Base-by-base conservation (phyloP, 768 basidiomycete genomes). In the Suillus hirtellus region DNA sequence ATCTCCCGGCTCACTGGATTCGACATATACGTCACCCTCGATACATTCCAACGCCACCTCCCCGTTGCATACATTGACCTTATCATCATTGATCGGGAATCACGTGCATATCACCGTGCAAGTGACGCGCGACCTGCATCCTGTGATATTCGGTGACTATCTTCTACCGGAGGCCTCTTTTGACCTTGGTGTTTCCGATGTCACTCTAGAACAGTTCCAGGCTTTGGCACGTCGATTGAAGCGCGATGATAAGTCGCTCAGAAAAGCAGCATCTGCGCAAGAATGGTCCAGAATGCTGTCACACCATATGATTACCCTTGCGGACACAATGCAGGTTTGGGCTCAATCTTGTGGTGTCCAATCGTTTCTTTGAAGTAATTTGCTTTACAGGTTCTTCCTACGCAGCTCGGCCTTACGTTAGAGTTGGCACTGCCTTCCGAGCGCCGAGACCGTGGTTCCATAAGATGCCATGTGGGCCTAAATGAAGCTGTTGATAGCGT, bases 81-180 rank as follows among this genome's bases (percentile, higher is more conserved):
- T 96, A 40, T 94, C 94, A 3, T 99, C 97, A 4, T 81, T 99
- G 17, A 85, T 86, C 35, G 96, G 96, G n/a, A 88, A 86, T 68
- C 96, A 95, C 78, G 79, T 96, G 42, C 89, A 93, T 69, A 79
- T 91, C 55, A 84, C 90, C 40, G 86, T 99, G 10, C 97, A 99
- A 76, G 90, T 98, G 62, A 98, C 97, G 8, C 84, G 88, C 63
- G 97, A 99, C 75, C 76, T 90, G 35, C 86, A 95, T n/a, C 93
- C 97, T 0, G 95, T 99, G 47, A 81, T 92, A 0, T 97, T 81
- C 71, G 78, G 87, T 21, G 84, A 87, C n/a, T 91, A 88, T 87
- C 72, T 80, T 34, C 78, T 99, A 24, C 94, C 95, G 0, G 83
- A 88, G 59, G 77, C 84, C 7, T 84, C 83, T 19, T 85, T 92